Percentiles rank a stretch among this genome's conserved stretches.
These are phyloP conservation scores for Rhodosporidiobolus odoratus DNA, from an alignment of 768 basidiomycete genomes.

Conservation along the genomic window DNA sequence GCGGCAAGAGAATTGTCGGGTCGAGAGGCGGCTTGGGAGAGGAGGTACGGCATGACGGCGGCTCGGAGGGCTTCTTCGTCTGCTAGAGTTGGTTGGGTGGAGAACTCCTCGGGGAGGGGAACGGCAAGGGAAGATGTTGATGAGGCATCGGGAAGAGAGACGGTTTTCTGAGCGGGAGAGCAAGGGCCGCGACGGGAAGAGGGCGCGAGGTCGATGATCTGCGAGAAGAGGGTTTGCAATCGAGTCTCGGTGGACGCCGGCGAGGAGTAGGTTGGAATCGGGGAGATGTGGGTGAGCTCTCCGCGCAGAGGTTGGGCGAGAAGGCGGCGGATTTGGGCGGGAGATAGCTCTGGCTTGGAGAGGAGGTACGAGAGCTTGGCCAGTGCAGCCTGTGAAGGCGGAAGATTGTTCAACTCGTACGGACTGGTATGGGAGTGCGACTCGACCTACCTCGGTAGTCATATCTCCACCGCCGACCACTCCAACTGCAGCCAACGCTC, in stretches of 20 bases:
- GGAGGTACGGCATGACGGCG: conserved; percentile 36
- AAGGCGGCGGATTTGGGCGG: conserved; percentile 64
- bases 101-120: conserved; percentile 23
- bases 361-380: conserved; percentile 84
- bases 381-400: conserved; percentile 64
- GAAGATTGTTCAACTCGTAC: background rate
- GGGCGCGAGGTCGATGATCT: conserved; percentile 33
- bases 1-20: conserved; percentile 14
- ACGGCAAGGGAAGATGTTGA: background rate
- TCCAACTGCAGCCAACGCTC: conserved; percentile 58
- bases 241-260: conserved; percentile 13
- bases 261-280: conserved; percentile 48
- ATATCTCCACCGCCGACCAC: conserved; percentile 83
- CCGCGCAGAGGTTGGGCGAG: conserved; percentile 76
- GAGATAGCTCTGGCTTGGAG: conserved; percentile 71
- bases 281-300: conserved; percentile 64
- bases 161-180: background rate
- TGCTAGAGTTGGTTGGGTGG: conserved; percentile 15
- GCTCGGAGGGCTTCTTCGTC: conserved; percentile 31
- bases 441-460: conserved; percentile 74
- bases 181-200: background rate
- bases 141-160: background rate
- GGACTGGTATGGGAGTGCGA: conserved; percentile 2
- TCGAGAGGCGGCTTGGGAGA: conserved; percentile 34
- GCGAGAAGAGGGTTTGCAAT: conserved; percentile 34